Evolutionary conservation across 768 basidiomycete genomes (phyloP), one percentile per base, ranked within the genome.

Genomic region (Ephemerocybe angulata): DNA sequence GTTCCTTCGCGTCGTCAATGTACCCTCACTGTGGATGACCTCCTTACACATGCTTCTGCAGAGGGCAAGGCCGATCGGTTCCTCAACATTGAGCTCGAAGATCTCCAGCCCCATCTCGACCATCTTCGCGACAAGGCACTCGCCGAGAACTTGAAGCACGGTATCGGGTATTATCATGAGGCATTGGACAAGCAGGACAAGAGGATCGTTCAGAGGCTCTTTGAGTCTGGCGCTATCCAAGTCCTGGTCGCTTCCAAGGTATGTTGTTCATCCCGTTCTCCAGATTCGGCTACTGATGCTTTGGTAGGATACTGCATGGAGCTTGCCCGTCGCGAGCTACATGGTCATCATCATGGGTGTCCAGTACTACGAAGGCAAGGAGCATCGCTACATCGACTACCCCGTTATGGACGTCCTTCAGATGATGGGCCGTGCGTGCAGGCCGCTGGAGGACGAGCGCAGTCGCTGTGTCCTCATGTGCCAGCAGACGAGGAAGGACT

Each of bases 321-420:
- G 86, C 64, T 76, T 99, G 6, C 95, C 97, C 0, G 85, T 97
- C 17, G 84, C 93, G 0, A 87, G 91, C 55, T 95, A 97, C 70
- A 97, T 98, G 93, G 95, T 98, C 40, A 87, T 99, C 67, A 93
- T 99, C 62, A 98, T 98, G 95, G 96, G 96, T n/a, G 94, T 98
- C 0, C 97, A 99, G 65, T 88, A 72, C 56, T 98, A 90, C 62
- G 95, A 98, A 69, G 96, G 96, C 65, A 91, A 93, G 70, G 97
- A 99, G 63, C 97, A 98, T 66, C 90, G 97, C 42, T 99, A 99
- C 61, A 80, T 95, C 60, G 97, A 98, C 70, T 98, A 98, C 66
- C 94, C 96, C 3, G 93, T 99, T 55, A 96, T 96, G 82, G 96
- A 98, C 62, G 90, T 99, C 5, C 81, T 98, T 1, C 97, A 98